Evolutionary conservation across 192 early-diverging fungal species (phyloP).

Genomic region (Linnemannia exigua): DNA sequence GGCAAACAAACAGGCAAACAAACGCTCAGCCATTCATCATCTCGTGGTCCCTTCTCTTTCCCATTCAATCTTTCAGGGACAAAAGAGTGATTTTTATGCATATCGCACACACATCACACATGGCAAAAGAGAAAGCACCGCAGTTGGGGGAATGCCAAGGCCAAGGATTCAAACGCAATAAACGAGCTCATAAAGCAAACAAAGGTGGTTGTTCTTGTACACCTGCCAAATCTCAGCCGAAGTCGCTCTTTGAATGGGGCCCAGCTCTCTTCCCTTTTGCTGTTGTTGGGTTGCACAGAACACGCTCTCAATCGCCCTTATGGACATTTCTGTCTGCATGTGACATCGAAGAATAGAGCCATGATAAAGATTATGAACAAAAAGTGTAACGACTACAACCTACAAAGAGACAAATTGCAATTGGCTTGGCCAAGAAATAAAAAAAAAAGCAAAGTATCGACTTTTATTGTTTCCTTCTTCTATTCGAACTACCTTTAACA

Average conservation of each 20-base stretch:
- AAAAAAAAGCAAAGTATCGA: not conserved
- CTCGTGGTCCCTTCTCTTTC: not conserved
- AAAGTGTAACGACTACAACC: not conserved
- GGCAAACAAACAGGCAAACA: not conserved
- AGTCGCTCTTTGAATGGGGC: constrained; percentile 9
- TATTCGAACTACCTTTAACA: not conserved
- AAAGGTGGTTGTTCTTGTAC: not conserved
- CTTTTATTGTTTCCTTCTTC: not conserved
- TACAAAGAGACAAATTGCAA: not conserved
- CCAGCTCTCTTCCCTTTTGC: not conserved
- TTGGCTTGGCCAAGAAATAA: not conserved
- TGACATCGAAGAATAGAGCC: not conserved
- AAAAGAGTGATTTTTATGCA: not conserved
- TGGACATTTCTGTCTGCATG: not conserved
- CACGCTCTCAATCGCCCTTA: not conserved
- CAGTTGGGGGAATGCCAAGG: not conserved
- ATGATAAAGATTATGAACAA: not conserved
- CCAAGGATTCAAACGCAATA: not conserved
- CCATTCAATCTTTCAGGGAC: not conserved
- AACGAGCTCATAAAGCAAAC: not conserved
- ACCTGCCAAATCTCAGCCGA: constrained; percentile 3
- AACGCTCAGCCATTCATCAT: not conserved
- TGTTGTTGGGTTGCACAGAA: not conserved
- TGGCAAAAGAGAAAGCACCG: not conserved
- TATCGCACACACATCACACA: not conserved